Percentiles rank a stretch among this genome's conserved stretches.
Conservation (phyloP, 139 green algal species). For the Edaphochlamys debaryana region DNA sequence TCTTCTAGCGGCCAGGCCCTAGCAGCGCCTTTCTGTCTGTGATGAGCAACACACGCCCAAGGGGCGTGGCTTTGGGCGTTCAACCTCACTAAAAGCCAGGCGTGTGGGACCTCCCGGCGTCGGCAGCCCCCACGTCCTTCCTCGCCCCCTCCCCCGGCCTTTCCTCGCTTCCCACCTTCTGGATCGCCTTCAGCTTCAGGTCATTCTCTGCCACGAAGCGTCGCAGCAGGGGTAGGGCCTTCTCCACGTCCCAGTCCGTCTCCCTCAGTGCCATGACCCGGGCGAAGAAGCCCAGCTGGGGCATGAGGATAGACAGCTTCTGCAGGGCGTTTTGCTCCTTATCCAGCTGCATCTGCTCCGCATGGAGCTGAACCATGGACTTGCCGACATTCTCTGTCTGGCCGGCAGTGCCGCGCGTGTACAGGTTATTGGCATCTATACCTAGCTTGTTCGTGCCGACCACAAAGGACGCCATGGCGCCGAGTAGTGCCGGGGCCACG, state of each 20-base stretch:
- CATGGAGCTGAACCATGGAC: conserved; percentile 67
- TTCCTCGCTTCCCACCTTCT: conserved; percentile 50
- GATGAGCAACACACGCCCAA: no score
- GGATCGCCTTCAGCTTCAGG: conserved; percentile 51
- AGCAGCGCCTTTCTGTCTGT: no score
- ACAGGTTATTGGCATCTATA: conserved; percentile 49
- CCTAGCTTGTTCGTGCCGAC: conserved; percentile 50
- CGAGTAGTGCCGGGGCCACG: no score
- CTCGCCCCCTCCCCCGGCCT: no score
- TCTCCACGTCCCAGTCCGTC: conserved; percentile 72
- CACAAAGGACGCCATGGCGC: conserved; percentile 41
- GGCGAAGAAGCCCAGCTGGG: conserved; percentile 71
- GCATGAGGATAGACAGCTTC: conserved; percentile 70
- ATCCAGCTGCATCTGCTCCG: conserved; percentile 75
- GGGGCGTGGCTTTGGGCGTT: no score
- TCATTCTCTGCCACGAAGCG: conserved; percentile 63
- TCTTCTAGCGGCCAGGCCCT: no score
- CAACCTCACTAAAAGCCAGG: no score
- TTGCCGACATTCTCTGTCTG: conserved; percentile 39
- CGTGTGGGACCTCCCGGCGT: no score
- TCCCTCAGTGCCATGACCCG: conserved; percentile 72
- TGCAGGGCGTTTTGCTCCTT: conserved; percentile 77
- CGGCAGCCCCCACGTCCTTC: no score
- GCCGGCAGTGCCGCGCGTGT: conserved; percentile 31
- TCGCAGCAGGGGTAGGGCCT: conserved; percentile 67